Evolutionary conservation across 768 basidiomycete species (phyloP), one percentile per base, ranked within the genome.

Genomic region (Pisolithus microcarpus): DNA sequence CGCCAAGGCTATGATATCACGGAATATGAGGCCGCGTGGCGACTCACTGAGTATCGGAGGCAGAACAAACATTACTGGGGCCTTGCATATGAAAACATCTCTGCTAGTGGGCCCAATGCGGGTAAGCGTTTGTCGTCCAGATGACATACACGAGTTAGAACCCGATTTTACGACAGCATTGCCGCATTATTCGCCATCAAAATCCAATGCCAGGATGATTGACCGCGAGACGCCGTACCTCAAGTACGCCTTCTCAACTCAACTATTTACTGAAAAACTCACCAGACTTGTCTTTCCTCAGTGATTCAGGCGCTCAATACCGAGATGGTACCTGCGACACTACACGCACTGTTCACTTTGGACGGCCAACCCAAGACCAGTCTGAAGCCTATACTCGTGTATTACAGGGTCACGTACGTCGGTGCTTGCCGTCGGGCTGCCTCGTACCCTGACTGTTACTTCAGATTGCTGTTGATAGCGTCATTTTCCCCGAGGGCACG

Each of bases 381-480:
- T 85, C 81, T 63, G 87, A 93, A 57, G 92, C 95, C 1, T 99
- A 84, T 68, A 99, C 96, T 28, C 77, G 92, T 43, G 96, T 98
- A 39, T 66, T 99, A 51, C 96, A 99, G 70, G 95, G 94, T 7
- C 96, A 99, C 71, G 90, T 91, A 73, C 61, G 88, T 77, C 52
- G 52, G 58, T 37, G 53, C 43, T 61, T 53, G 26, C 11, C 54
- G 61, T 46, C 18, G 53, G 56, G 7, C 21, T 48, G 37, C 49
- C 54, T 52, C 48, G 43, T 39, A 38, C 38, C 43, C 52, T 56
- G 44, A 59, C 65, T 48, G 46, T 43, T 50, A 52, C 50, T 58
- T 56, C 59, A 91, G 84, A 95, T 98, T 56, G 91, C 91, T 23
- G 89, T 97, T 60, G 91, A 94, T 68, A 80, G 76, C 55, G 86